These are phyloP conservation scores for Phialemoniopsis sp. DNA, from an alignment of 2,329 filamentous ascomycete species.

Conservation along the genomic window DNA sequence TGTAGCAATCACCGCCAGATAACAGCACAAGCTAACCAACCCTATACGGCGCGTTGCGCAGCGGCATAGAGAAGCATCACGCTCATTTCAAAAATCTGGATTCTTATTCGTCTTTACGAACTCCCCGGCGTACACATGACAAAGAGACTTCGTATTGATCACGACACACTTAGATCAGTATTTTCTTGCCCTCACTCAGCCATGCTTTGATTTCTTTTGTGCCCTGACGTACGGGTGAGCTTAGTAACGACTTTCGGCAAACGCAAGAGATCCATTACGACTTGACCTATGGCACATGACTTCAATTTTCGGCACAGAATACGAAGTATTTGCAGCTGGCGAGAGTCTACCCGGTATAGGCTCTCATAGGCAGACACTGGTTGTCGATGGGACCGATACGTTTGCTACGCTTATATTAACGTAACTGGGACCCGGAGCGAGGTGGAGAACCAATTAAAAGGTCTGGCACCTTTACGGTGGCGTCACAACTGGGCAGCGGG, in stretches of 20 bases:
- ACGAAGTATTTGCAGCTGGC: constrained; percentile 27
- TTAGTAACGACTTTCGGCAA: constrained; percentile 10
- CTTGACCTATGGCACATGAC: constrained; percentile 20
- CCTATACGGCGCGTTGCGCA: not conserved
- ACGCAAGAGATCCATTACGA: constrained; percentile 1
- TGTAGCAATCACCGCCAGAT: constrained; percentile 65
- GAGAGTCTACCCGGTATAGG: constrained; percentile 34
- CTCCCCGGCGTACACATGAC: constrained; percentile 26
- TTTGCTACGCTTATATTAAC: constrained; percentile 9
- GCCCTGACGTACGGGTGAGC: constrained; percentile 34
- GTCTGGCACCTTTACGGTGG: constrained; percentile 16
- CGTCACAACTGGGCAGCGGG: constrained; percentile 25
- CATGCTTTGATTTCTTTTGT: constrained; percentile 20
- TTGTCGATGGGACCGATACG: constrained; percentile 33
- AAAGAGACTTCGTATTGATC: constrained; percentile 28
- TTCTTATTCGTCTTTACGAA: constrained; percentile 19
- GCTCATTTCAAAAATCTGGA: constrained; percentile 28
- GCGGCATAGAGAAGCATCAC: constrained; percentile 1
- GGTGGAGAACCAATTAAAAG: constrained; percentile 19
- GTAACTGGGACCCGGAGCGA: constrained; percentile 16
- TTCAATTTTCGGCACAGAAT: constrained; percentile 4
- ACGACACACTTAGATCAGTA: constrained; percentile 31
- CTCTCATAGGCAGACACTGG: constrained; percentile 35
- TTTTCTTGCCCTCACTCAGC: constrained; percentile 26
- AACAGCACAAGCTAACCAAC: constrained; percentile 34